Base-by-base conservation (phyloP, 768 basidiomycete species). In the Flagelloscypha sp. region DNA sequence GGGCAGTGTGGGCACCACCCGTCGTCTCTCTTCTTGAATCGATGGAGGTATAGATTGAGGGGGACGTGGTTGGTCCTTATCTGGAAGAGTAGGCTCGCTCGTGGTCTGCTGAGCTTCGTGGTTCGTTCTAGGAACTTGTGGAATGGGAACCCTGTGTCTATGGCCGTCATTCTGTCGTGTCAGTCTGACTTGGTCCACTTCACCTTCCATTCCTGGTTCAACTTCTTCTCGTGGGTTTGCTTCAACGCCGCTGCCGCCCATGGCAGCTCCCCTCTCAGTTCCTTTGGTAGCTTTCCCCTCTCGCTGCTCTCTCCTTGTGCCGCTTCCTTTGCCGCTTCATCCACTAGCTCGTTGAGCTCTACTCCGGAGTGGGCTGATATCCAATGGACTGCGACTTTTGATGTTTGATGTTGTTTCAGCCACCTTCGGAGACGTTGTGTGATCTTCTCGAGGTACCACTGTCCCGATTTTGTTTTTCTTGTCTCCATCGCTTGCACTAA, bases 41-140 rank as follows among this genome's bases (percentile, higher is more conserved):
- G 13, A 19, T 49, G 22, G 2, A 66, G 50, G 42, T 57, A 47
- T 8, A 36, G 13, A 28, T 55, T 47, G 0, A 59, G 48, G 0
- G 50, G 49, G 5, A 35, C 39, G 30, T 60, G 58, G 2, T 50
- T 50, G 6, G 53, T 52, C 3, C 54, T 32, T 5, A 61, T 49
- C 27, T 58, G 57, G 13, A 53, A 36, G 11, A 58, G 43, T 2
- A 52, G 8, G 7, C 36, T 34, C 13, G 48, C 37, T 10, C 48
- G 41, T 5, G 24, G 21, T 4, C 43, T 22, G 0, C 42, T 40
- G 12, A 50, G 27, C 12, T 31, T 18, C 15, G 8, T 8, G 8
- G 30, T 31, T 31, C n/a, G 30, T 10, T 18, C 10, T 36, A 13
- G 13, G 11, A 27, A 36, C 11, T 7, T 18, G 24, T 13, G 8